Base-by-base conservation (phyloP, 73 alveolate genomes). In the Symbiodinium pilosum region DNA sequence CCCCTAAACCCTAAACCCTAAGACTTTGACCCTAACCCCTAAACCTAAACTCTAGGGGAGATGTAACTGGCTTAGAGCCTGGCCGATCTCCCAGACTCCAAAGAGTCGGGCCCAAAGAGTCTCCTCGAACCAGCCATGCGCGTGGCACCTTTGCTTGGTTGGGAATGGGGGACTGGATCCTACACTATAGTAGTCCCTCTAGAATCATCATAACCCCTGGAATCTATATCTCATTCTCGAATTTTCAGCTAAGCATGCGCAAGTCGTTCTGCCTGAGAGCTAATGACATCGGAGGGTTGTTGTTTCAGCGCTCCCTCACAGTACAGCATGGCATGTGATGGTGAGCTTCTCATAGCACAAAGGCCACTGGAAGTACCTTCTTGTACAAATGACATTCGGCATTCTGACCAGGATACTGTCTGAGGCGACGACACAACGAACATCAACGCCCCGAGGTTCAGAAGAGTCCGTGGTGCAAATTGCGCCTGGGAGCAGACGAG, bases 41-140 rank as follows among this genome's bases (percentile, higher is more conserved):
- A n/a, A n/a, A n/a, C n/a, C n/a, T n/a, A n/a, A n/a, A 41, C 30
- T 7, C 14, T 6, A 18, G 26, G 41, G 68, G 43, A 4, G 28
- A 40, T 34, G 89, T 5, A 34, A 77, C 88, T 38, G 38, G 64
- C 83, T 86, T 36, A 47, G 94, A 16, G 2, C 41, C 32, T n/a
- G 8, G 86, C 94, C 94, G 43, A 28, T 87, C 94, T 11, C 94
- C 94, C 69, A 87, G 40, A 69, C 94, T 89, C 96, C 96, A 89
- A 12, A 89, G 87, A n/a, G 96, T 83, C 30, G 96, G 87, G 14
- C 96, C 96, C 51, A 89, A n/a, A 75, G 77, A 30, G 51, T 89
- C 96, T 44, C 96, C 96, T 68, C 96, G 43, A 42, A 89, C 96
- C 41, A 89, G 96, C 96, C 96, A 89, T n/a, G 96, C 96, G 16